These are phyloP conservation scores for Narthecium ossifragum DNA, from an alignment of 106 monocot species.

Conservation along the genomic window DNA sequence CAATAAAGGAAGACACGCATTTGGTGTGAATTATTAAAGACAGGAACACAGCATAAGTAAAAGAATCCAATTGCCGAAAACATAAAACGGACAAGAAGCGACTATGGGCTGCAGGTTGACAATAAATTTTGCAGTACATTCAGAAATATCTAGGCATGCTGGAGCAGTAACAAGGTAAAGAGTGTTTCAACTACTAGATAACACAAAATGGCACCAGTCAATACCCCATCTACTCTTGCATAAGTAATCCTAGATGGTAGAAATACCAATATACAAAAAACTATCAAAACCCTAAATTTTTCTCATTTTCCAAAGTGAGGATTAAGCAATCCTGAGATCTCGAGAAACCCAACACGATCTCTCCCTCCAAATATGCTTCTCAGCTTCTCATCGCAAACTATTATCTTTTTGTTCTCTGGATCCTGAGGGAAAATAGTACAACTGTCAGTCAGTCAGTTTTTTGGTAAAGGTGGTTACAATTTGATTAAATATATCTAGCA, in stretches of 20 bases:
- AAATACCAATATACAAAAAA: neutral
- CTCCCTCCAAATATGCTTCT: conserved; percentile 59
- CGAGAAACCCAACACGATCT: conserved; percentile 73
- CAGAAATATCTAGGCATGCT: neutral
- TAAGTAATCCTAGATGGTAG: neutral
- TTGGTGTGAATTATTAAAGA: no score
- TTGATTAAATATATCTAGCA: no score
- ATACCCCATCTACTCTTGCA: neutral
- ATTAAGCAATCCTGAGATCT: conserved; percentile 65
- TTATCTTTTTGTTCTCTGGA: conserved; percentile 59
- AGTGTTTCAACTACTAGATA: neutral
- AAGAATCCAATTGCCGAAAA: no score
- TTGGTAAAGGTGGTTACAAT: no score
- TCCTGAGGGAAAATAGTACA: conserved; percentile 32
- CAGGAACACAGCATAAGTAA: no score
- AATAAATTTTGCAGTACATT: neutral
- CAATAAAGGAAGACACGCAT: no score
- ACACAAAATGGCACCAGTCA: neutral
- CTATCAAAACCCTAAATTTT: neutral
- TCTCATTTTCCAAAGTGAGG: conserved; percentile 66
- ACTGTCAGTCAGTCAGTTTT: no score
- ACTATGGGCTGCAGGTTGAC: neutral
- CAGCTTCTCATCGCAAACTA: conserved; percentile 80
- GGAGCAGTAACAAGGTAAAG: neutral
- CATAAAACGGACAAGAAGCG: no score